Base-by-base conservation (phyloP, 257 asterid genomes). In the Lavandula angustifolia region DNA sequence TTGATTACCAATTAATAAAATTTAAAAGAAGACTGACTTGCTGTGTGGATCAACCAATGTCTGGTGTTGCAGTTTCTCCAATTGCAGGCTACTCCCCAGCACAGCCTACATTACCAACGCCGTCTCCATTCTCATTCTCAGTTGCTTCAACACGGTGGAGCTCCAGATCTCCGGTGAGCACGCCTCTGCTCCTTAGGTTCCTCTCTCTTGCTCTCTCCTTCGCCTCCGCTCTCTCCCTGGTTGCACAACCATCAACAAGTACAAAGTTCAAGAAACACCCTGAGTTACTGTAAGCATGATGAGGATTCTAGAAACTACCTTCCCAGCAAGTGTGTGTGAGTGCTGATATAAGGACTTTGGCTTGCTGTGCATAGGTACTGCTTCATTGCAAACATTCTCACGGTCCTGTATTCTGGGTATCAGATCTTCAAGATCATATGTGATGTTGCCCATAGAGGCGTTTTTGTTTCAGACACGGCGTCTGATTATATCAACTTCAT, bases 401-500 rank as follows among this genome's bases (percentile, higher is more conserved):
- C n/a, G 31, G 68, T 29, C 22, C 4, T 50, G 4, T 69, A 59
- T 60, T 38, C 47, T 16, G 11, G 13, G 31, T 69, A 27, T 60
- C 68, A 69, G 62, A 40, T 69, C 54, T 60, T 17, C 68, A 69
- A 69, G 60, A 41, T 9, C n/a, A 16, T 60, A 4, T 60, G 68
- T 33, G 68, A 60, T 37, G 41, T 60, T 10, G 37, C 54, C n/a
- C 73, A 80, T 32, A 69, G 83, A 76, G 91, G 91, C 27, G 51
- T 85, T 69, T 61, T 80, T 75, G 68, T 85, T 68, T 76, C 89
- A 11, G 87, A 87, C 35, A 77, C 0, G 84, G 69, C 78, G 35
- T 81, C 94, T n/a, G 96, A 87, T 52, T 83, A 80, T 73, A 71
- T 75, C 69, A 81, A 80, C 81, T 85, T 88, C 81, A 69, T 80